Evolutionary conservation across 1,284 basidiomycete species (phyloP).

Genomic region (Rhodotorula sp.): DNA sequence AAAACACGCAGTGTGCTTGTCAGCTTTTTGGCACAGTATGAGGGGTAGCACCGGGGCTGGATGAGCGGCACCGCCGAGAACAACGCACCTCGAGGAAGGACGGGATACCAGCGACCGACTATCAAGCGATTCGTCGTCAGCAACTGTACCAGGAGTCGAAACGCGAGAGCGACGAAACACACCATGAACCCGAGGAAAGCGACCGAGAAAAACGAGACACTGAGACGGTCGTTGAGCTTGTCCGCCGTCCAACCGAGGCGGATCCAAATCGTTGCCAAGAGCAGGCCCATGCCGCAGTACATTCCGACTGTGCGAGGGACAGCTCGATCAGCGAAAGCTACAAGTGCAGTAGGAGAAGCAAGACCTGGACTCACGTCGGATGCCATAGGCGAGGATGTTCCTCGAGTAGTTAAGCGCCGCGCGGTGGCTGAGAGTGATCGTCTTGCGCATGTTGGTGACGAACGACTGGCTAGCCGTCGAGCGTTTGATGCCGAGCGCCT

Average conservation of each 20-base stretch:
- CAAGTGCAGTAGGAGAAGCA: neutral
- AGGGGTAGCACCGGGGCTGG: too few relatives aligned
- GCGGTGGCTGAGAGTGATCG: constrained; percentile 36
- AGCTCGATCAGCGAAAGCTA: neutral
- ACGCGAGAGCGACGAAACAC: neutral
- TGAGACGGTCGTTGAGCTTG: constrained; percentile 50
- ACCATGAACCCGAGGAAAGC: constrained; percentile 61
- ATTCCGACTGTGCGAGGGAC: constrained; percentile 52
- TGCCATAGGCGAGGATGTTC: constrained; percentile 64
- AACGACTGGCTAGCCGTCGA: neutral
- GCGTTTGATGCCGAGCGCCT: constrained; percentile 9
- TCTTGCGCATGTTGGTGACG: constrained; percentile 12
- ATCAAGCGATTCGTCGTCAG: neutral
- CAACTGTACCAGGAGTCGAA: neutral
- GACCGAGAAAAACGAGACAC: constrained; percentile 49
- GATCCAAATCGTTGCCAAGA: constrained; percentile 53
- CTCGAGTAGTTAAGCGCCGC: constrained; percentile 43
- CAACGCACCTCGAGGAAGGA: constrained; percentile 47
- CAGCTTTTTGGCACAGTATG: too few relatives aligned
- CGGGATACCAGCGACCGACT: constrained; percentile 50
- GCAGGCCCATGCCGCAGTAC: constrained; percentile 53
- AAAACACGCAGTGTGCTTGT: too few relatives aligned
- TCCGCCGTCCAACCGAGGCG: constrained; percentile 51
- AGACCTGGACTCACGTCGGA: constrained; percentile 48
- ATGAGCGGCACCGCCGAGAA: too few relatives aligned